Evolutionary conservation across 2,329 filamentous ascomycete genomes (phyloP).

Genomic region (Bretziella fagacearum): DNA sequence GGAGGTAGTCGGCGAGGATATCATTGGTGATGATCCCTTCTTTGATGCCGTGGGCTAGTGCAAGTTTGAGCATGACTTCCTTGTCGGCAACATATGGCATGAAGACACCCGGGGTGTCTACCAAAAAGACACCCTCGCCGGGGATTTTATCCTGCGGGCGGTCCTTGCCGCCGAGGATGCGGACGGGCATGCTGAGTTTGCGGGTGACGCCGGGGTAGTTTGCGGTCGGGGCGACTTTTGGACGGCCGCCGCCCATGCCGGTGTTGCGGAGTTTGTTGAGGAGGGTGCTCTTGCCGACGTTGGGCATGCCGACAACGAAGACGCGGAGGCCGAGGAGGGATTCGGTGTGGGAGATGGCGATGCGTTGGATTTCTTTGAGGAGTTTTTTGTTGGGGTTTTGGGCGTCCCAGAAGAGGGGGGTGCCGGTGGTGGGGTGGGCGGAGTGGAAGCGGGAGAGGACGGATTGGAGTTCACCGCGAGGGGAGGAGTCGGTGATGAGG

Average conservation of each 20-base stretch:
- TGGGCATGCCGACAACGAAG: slow-evolving; percentile 92
- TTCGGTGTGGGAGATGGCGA: slow-evolving; percentile 22
- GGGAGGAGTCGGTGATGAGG: slow-evolving; percentile 31
- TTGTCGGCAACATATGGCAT: slow-evolving; percentile 75
- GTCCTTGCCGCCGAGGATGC: slow-evolving; percentile 37
- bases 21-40: slow-evolving; percentile 65
- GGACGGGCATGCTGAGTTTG: slow-evolving; percentile 67
- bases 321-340: slow-evolving; percentile 67
- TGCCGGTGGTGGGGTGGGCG: slow-evolving; percentile 6
- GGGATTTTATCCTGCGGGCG: slow-evolving; percentile 20
- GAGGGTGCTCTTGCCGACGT: slow-evolving; percentile 90
- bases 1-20: slow-evolving; percentile 74
- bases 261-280: slow-evolving; percentile 65
- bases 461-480: slow-evolving; percentile 19
- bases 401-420: slow-evolving; percentile 28
- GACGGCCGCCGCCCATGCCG: slow-evolving; percentile 31
- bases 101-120: slow-evolving; percentile 92
- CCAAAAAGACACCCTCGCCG: slow-evolving; percentile 55
- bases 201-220: slow-evolving; percentile 79
- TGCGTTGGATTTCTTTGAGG: slow-evolving; percentile 23
- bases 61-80: slow-evolving; percentile 88
- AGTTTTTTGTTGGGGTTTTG: slow-evolving; percentile 22
- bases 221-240: slow-evolving; percentile 66
- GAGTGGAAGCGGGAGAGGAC: slow-evolving; percentile 19
- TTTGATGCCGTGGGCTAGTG: slow-evolving; percentile 78